Evolutionary conservation across 2,329 filamentous ascomycete genomes (phyloP).

Genomic region (Myriosclerotinia curreyana): DNA sequence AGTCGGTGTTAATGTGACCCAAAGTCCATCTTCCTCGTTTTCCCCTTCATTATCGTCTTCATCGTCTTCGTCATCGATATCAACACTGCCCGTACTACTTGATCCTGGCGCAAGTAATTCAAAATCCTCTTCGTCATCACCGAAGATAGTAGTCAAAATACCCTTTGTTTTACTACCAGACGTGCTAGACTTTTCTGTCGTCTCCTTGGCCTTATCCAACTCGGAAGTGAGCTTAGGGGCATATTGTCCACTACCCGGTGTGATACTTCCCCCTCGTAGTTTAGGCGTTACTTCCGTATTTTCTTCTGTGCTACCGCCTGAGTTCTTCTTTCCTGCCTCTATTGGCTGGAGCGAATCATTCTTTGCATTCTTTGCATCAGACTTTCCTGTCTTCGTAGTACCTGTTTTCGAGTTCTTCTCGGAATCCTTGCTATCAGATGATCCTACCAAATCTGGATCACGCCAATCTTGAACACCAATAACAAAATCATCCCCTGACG

Average conservation of each 20-base stretch:
- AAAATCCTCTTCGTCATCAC: constrained; percentile 44
- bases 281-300: constrained; percentile 38
- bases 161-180: constrained; percentile 38
- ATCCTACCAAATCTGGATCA: constrained; percentile 67
- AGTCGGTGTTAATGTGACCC: constrained; percentile 93
- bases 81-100: constrained; percentile 22
- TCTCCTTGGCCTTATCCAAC: constrained; percentile 31
- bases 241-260: constrained; percentile 72
- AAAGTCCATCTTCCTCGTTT: constrained; percentile 71
- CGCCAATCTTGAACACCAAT: constrained; percentile 88
- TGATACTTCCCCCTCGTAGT: constrained; percentile 64
- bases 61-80: constrained; percentile 35
- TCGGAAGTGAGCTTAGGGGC: constrained; percentile 30
- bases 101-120: constrained; percentile 33
- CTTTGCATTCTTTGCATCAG: constrained; percentile 32
- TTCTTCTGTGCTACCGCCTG: constrained; percentile 34
- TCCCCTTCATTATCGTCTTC: constrained; percentile 43
- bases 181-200: constrained; percentile 23
- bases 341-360: constrained; percentile 25
- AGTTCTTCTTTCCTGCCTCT: constrained; percentile 33
- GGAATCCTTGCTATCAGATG: constrained; percentile 32
- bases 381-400: constrained; percentile 34
- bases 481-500: constrained; percentile 62
- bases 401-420: constrained; percentile 36
- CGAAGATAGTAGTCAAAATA: constrained; percentile 51